Percentiles rank a stretch among this genome's conserved stretches.
These are phyloP conservation scores for Acacia pycnantha DNA, from an alignment of 331 rosid genomes.

Conservation along the genomic window DNA sequence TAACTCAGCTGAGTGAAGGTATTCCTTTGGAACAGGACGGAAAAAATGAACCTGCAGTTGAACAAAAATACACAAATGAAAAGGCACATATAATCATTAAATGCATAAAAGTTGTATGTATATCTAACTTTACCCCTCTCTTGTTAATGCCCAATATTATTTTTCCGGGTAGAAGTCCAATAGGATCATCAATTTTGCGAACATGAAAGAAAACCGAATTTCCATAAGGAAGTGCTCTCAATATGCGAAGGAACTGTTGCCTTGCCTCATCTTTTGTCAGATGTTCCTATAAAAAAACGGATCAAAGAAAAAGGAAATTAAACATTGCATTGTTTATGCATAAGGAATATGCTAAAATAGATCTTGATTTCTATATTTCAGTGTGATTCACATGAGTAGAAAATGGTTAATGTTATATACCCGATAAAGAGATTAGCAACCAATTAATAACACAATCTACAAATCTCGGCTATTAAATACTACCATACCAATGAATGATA, in stretches of 20 bases:
- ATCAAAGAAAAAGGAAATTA: conserved; percentile 11
- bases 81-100: not conserved
- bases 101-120: not conserved
- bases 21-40: conserved; percentile 98
- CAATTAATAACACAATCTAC: not conserved
- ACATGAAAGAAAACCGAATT: conserved; percentile 91
- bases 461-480: not conserved
- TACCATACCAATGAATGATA: conserved; percentile 71
- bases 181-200: conserved; percentile 99
- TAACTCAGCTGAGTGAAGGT: conserved; percentile 95
- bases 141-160: conserved; percentile 93
- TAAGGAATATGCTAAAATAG: not conserved
- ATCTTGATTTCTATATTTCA: not conserved
- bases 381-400: conserved; percentile 5
- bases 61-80: conserved; percentile 8
- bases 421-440: not conserved
- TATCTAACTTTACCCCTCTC: conserved; percentile 67
- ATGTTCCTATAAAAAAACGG: conserved; percentile 53
- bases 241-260: conserved; percentile 85
- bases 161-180: conserved; percentile 90
- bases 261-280: conserved; percentile 90
- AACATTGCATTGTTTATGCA: not conserved
- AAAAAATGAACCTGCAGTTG: conserved; percentile 42
- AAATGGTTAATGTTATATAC: conserved; percentile 7
- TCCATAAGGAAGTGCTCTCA: conserved; percentile 94